A percentile compares a stretch with the other conserved stretches of the same genome.
Evolutionary conservation across 257 asterid species (phyloP).

Genomic region (Solanum phureja): DNA sequence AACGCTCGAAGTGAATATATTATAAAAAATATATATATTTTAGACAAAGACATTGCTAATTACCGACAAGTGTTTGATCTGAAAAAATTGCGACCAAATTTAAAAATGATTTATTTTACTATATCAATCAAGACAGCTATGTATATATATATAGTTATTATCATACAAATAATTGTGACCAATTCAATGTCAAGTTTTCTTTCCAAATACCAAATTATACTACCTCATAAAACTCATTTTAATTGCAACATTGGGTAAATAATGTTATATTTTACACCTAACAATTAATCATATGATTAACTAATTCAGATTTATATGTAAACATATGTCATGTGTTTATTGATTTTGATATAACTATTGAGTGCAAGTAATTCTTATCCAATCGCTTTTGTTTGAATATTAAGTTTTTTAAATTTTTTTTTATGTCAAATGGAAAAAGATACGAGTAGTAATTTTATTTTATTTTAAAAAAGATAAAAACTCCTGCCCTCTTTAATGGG

Average conservation of each 20-base stretch:
- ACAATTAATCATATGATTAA: background rate
- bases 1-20: too few relatives aligned
- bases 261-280: background rate
- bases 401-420: background rate
- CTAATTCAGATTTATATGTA: background rate
- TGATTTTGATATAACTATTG: background rate
- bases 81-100: background rate
- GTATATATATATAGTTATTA: background rate
- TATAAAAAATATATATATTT: background rate
- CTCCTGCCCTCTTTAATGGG: background rate
- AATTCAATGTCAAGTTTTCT: background rate
- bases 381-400: background rate
- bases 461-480: background rate
- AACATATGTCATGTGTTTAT: background rate
- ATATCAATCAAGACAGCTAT: background rate
- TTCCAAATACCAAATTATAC: background rate
- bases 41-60: background rate
- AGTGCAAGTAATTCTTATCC: background rate
- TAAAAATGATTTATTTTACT: background rate
- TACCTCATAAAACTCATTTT: background rate
- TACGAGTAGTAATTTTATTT: too few relatives aligned
- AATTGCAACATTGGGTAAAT: background rate
- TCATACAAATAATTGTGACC: background rate
- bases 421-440: too few relatives aligned
- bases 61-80: background rate